Percentiles rank a stretch among this genome's conserved stretches.
These are phyloP conservation scores for Fusarium buharicum DNA, from an alignment of 2,329 filamentous ascomycete genomes.

Conservation along the genomic window DNA sequence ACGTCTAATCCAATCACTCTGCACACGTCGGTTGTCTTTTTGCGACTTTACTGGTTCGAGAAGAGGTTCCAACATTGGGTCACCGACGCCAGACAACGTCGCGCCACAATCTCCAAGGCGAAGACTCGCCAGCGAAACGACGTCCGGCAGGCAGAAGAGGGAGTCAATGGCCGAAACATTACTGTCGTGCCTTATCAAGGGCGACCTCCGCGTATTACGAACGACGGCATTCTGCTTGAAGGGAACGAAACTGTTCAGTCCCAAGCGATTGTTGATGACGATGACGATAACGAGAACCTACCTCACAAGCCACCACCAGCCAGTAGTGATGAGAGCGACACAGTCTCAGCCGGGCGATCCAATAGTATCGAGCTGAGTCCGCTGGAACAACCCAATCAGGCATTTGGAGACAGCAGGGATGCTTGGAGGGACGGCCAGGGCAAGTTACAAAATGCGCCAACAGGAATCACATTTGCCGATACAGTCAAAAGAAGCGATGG, in stretches of 20 bases:
- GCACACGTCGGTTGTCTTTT: constrained; percentile 86
- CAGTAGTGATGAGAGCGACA: constrained; percentile 54
- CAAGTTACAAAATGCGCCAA: constrained; percentile 32
- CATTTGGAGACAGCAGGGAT: constrained; percentile 22
- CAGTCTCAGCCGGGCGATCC: constrained; percentile 45
- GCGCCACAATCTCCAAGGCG: constrained; percentile 72
- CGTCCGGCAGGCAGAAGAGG: constrained; percentile 63
- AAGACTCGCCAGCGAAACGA: constrained; percentile 62
- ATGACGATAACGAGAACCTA: constrained; percentile 49
- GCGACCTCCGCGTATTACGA: constrained; percentile 66
- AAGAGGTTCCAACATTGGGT: constrained; percentile 91
- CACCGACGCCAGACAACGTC: constrained; percentile 73
- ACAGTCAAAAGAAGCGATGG: constrained; percentile 71
- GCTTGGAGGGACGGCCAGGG: constrained; percentile 12
- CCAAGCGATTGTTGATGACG: constrained; percentile 43
- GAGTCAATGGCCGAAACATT: constrained; percentile 74
- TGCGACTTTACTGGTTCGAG: constrained; percentile 98
- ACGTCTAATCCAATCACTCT: constrained; percentile 85
- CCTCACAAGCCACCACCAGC: constrained; percentile 34
- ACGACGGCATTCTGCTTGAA: constrained; percentile 67
- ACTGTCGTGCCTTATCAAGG: constrained; percentile 70
- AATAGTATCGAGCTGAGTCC: constrained; percentile 43
- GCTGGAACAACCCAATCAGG: constrained; percentile 35
- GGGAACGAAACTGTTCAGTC: constrained; percentile 39
- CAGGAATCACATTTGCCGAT: constrained; percentile 73